A percentile compares a stretch with the other conserved stretches of the same genome.
Conservation (phyloP, 2,329 filamentous ascomycete species). For the Huntiella decipiens region DNA sequence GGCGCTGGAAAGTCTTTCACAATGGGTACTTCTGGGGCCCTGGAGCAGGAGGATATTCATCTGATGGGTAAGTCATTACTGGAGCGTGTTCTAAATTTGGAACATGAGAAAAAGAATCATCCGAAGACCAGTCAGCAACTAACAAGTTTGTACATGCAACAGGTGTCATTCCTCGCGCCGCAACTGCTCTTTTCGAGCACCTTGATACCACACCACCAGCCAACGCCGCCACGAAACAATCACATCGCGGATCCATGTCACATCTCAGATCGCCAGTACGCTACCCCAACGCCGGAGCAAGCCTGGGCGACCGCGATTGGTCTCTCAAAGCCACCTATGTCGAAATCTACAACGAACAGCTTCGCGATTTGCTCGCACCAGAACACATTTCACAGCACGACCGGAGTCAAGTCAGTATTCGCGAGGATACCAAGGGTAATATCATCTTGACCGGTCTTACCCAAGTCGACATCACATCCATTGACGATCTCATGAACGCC, state of each 20-base stretch:
- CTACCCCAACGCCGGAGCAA: slow-evolving; percentile 36
- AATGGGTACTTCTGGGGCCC: slow-evolving; percentile 85
- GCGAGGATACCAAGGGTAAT: slow-evolving; percentile 84
- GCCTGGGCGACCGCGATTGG: slow-evolving; percentile 58
- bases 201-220: slow-evolving; percentile 37
- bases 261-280: slow-evolving; percentile 64
- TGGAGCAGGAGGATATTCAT: slow-evolving; percentile 50
- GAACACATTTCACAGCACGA: slow-evolving; percentile 53
- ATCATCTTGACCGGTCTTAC: slow-evolving; percentile 83
- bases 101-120: no score
- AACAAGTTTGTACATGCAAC: slow-evolving; percentile 8
- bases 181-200: slow-evolving; percentile 70
- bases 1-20: slow-evolving; percentile 96
- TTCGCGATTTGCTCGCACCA: slow-evolving; percentile 72
- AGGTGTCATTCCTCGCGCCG: slow-evolving; percentile 94
- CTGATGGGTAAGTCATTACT: slow-evolving; percentile 50
- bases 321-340: slow-evolving; percentile 86
- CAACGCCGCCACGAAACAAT: slow-evolving; percentile 26
- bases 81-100: background rate
- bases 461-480: slow-evolving; percentile 74
- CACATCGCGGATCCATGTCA: slow-evolving; percentile 49
- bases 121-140: background rate
- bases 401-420: slow-evolving; percentile 66
- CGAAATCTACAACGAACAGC: slow-evolving; percentile 93
- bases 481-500: slow-evolving; percentile 75